phyloP scores from a whole-genome alignment of 129 eudicot species.

The Chrysanthemum lavandulifolium region DNA sequence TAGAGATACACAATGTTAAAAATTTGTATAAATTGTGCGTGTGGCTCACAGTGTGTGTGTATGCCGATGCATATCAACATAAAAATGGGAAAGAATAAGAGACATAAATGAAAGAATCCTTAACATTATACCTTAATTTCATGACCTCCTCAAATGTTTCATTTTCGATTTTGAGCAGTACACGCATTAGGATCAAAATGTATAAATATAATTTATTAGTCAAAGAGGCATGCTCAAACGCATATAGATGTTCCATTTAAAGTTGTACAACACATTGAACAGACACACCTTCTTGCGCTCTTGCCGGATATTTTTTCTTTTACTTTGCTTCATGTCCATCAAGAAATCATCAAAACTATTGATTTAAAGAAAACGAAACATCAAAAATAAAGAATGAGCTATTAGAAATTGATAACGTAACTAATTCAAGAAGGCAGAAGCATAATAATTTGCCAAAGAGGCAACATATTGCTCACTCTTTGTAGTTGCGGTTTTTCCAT shows the following conservation, averaged over 20 bases:
- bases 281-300: conserved; percentile 89
- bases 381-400: conserved; percentile 6
- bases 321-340: conserved; percentile 97
- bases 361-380: conserved; percentile 7
- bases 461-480: conserved; percentile 38
- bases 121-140: conserved; percentile 74
- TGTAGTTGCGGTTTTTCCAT: conserved; percentile 92
- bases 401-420: conserved; percentile 4
- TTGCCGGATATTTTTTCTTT: conserved; percentile 93
- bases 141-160: conserved; percentile 72
- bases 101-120: conserved; percentile 17
- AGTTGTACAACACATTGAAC: not conserved
- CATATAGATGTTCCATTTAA: not conserved
- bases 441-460: not conserved
- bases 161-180: conserved; percentile 79
- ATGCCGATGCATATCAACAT: not conserved
- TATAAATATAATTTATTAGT: conserved; percentile 5
- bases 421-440: not conserved
- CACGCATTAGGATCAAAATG: conserved; percentile 42
- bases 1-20: too few relatives aligned
- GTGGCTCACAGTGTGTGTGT: not conserved
- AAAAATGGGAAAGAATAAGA: conserved; percentile 1
- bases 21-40: not conserved
- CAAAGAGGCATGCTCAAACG: conserved; percentile 2
- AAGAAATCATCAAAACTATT: conserved; percentile 91